Base-by-base conservation (phyloP, 257 asterid species). In the Rehmannia glutinosa region DNA sequence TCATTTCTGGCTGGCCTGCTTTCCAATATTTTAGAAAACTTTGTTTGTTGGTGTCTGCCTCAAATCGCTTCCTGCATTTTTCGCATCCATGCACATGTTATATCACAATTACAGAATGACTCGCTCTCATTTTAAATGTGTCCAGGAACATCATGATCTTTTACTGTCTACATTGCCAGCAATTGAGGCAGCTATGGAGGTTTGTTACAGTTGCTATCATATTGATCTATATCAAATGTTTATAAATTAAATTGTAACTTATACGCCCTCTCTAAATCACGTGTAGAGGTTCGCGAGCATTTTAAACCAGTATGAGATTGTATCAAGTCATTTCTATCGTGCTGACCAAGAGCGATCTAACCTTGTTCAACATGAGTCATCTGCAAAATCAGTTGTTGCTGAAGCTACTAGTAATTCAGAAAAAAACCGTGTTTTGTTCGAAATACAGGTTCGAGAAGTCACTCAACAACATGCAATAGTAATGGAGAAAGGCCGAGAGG, bases 71-170 rank as follows among this genome's bases (percentile, higher is more conserved):
- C 72, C 55, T 69, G 74, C 39, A 46, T 10, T 52, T 60, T 41
- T 47, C 55, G 46, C 46, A 41, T 25, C 21, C 55, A 16, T 45
- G 45, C 1, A 5, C 38, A 32, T 42, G 59, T 28, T 53, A 64
- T 49, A 69, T 72, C 64, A 64, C 66, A 33, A 64, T 42, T 42
- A 59, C 24, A 2, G 54, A 23, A 32, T 77, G 77, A 74, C 73
- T 67, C n/a, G 20, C 73, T 77, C 45, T 66, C 47, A 38, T 75
- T 64, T 71, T 35, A 52, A 57, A 62, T 67, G 38, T 79, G 47
- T 64, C 64, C 82, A 94, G 99, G 99, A 94, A 80, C 99, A 94
- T 77, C 99, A 91, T 69, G 95, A 94, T 84, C 89, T 88, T 64
- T 75, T 94, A 60, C 77, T 94, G 62, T 79, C 91, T 77, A 84